Evolutionary conservation across 805 yeast genomes (phyloP), one percentile per base, ranked within the genome.

Genomic region (Zygoascus biomembranicola): DNA sequence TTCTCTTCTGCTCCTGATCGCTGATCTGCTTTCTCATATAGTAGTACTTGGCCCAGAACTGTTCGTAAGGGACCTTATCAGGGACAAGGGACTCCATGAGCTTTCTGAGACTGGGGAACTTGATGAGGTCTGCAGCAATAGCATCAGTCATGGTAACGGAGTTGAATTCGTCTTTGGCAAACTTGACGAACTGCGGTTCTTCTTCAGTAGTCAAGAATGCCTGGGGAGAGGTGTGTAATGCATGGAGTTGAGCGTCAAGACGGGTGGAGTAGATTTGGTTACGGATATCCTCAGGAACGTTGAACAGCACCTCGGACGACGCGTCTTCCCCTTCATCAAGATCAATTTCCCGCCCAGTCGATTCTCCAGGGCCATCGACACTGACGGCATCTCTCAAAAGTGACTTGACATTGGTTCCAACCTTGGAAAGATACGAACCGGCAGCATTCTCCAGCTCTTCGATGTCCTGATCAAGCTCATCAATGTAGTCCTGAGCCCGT

Each of bases 31-130:
- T 66, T 54, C 77, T 78, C 62, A 77, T 72, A 52, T 70, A 73
- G 68, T 80, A 85, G 68, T 87, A 90, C 35, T 82, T 75, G 46
- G 73, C 70, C 97, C 97, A 90, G 67, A 90, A 90, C 47, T 73
- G 72, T 26, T 76, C 71, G 61, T 82, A 85, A 2, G 79, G 62
- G 39, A 84, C 68, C 59, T 77, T 66, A 8, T 75, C 77, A 0
- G 96, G 95, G 1, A 90, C 95, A 8, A 89, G 65, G 31, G 71
- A 69, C 52, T 80, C 78, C 80, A 81, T 80, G 42, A 86, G 67
- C 32, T 69, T 69, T 26, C 73, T 69, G 56, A 89, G 75, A 23
- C 80, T 77, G 4, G 79, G 74, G 58, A 80, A 76, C 51, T 70
- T 64, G 18, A 71, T 68, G 50, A 85, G 67, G 44, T 82, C 71